Evolutionary conservation across 2,329 filamentous ascomycete genomes (phyloP).

Genomic region (Blumeria hordei): DNA sequence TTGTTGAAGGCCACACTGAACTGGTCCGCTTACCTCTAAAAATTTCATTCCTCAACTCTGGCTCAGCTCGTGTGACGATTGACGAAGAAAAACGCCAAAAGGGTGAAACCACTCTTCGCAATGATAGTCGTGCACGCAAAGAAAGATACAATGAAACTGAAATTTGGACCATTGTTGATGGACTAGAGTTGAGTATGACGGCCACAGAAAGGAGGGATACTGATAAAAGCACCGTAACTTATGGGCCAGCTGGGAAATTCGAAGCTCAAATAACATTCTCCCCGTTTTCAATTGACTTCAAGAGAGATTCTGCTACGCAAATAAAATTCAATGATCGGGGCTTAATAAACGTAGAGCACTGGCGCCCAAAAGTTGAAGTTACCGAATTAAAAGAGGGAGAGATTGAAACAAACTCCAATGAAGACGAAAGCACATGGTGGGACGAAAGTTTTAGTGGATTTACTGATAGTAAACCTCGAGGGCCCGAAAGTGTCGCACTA

Average conservation of each 20-base stretch:
- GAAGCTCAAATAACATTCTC: conserved; percentile 64
- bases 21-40: conserved; percentile 60
- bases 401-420: conserved; percentile 19
- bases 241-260: conserved; percentile 51
- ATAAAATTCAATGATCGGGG: conserved; percentile 80
- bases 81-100: conserved; percentile 82
- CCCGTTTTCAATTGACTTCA: conserved; percentile 71
- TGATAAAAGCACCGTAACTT: conserved; percentile 48
- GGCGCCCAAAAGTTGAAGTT: conserved; percentile 62
- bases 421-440: conserved; percentile 89
- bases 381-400: conserved; percentile 14
- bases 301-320: conserved; percentile 56
- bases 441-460: conserved; percentile 90
- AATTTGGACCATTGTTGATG: conserved; percentile 68
- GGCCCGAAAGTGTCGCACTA: conserved; percentile 73
- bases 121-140: conserved; percentile 65
- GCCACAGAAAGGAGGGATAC: conserved; percentile 45
- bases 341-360: conserved; percentile 82
- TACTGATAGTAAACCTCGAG: conserved; percentile 83
- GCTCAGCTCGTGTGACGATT: conserved; percentile 63
- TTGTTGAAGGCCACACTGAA: conserved; percentile 36
- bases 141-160: conserved; percentile 86
- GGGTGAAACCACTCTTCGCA: conserved; percentile 67
- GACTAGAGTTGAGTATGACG: conserved; percentile 44
- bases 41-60: conserved; percentile 73